Conservation (phyloP, 1,284 basidiomycete genomes). For the Golubevia pallescens region DNA sequence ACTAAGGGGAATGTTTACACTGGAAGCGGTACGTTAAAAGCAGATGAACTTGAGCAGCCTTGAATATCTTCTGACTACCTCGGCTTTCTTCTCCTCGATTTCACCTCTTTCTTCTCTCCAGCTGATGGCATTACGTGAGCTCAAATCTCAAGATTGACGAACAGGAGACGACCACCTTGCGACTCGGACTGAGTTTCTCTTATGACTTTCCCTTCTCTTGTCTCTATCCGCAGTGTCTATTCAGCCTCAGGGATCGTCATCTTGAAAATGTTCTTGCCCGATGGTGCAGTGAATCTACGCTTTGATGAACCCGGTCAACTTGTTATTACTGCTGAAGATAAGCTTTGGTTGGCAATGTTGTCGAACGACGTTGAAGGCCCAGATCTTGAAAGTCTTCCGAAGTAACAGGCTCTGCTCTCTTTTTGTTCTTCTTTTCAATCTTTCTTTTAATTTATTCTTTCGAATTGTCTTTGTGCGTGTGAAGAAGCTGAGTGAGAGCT, state of each 20-base stretch:
- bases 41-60: conserved; percentile 1
- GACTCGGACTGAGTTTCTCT: background rate
- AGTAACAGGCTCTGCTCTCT: no score
- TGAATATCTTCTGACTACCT: no score
- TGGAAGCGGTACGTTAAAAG: no score
- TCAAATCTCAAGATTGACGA: conserved; percentile 78
- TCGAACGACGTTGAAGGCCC: no score
- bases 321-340: conserved; percentile 74
- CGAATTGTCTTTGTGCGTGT: no score
- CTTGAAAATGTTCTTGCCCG: conserved; percentile 1
- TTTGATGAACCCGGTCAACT: conserved; percentile 74
- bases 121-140: conserved; percentile 70
- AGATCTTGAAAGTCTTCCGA: no score
- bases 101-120: background rate
- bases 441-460: no score
- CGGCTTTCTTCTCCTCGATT: conserved; percentile 7
- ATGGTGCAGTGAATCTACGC: conserved; percentile 70
- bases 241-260: background rate
- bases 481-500: no score
- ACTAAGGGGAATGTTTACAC: conserved; percentile 74
- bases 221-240: background rate
- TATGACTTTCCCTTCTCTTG: background rate
- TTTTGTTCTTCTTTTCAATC: no score
- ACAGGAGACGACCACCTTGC: conserved; percentile 67
- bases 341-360: conserved; percentile 73